phyloP scores from a whole-genome alignment of 2,329 filamentous ascomycete species.

The Phyllosticta citribraziliensis region DNA sequence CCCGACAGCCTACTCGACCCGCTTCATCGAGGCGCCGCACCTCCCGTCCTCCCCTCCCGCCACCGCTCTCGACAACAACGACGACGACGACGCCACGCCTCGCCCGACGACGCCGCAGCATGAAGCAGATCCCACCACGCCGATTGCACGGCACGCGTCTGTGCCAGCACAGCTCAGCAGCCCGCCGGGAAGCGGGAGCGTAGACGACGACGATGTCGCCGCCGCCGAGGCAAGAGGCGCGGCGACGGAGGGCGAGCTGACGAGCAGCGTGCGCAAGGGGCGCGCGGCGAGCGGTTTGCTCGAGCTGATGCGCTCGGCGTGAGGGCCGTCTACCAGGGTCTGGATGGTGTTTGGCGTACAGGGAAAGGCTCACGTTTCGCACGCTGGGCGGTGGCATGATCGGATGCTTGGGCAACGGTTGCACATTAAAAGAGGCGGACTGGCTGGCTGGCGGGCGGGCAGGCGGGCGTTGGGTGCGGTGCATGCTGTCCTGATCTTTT shows the following conservation, averaged over 20 bases:
- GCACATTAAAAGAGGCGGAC: neutral
- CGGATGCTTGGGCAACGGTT: neutral
- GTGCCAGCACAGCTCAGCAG: slow-evolving; percentile 14
- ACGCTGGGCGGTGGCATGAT: too few relatives aligned
- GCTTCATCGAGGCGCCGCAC: slow-evolving; percentile 21
- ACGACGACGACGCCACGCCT: slow-evolving; percentile 13
- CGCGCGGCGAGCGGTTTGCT: slow-evolving; percentile 45
- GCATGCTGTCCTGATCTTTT: too few relatives aligned
- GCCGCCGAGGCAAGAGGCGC: slow-evolving; percentile 12
- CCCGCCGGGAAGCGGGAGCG: slow-evolving; percentile 17
- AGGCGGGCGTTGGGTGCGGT: neutral
- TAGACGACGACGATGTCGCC: slow-evolving; percentile 21
- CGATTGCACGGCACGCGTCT: slow-evolving; percentile 11
- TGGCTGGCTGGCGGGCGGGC: neutral
- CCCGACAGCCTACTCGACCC: slow-evolving; percentile 29
- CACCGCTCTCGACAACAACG: neutral
- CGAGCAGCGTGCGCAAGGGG: slow-evolving; percentile 39
- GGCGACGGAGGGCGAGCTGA: slow-evolving; percentile 24
- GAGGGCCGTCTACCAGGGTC: neutral
- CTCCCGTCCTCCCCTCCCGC: slow-evolving; percentile 4
- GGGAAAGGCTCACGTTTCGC: too few relatives aligned
- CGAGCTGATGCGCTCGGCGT: slow-evolving; percentile 30
- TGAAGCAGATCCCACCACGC: slow-evolving; percentile 2
- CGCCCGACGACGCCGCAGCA: slow-evolving; percentile 11
- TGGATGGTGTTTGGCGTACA: too few relatives aligned